Conservation (phyloP, 1,284 basidiomycete species). For the Porogramme epimiltina region DNA sequence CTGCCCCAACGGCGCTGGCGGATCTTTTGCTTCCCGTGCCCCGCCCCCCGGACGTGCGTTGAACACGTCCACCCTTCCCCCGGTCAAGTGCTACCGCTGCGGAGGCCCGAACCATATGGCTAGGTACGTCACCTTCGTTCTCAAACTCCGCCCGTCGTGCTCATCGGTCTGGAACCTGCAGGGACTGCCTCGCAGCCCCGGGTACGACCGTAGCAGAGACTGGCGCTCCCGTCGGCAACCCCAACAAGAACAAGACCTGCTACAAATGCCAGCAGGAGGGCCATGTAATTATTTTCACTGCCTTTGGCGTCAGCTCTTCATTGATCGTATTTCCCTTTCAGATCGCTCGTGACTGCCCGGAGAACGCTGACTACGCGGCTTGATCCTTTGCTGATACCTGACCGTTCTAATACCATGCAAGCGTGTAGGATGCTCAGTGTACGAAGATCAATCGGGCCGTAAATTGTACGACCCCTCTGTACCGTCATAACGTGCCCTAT, state of each 20-base stretch:
- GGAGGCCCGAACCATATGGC: constrained; percentile 84
- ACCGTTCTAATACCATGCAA: constrained; percentile 13
- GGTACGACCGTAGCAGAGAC: constrained; percentile 52
- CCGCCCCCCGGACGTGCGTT: constrained; percentile 72
- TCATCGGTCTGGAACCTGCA: constrained; percentile 28
- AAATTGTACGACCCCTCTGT: constrained; percentile 18
- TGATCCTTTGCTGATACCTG: constrained; percentile 17
- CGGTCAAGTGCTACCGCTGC: constrained; percentile 83
- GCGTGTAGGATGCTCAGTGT: constrained; percentile 17
- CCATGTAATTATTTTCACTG: constrained; percentile 57
- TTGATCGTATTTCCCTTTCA: constrained; percentile 28
- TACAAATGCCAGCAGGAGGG: constrained; percentile 86
- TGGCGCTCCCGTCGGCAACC: constrained; percentile 33
- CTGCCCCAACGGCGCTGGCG: constrained; percentile 59
- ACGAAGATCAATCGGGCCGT: constrained; percentile 17
- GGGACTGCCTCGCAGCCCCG: constrained; percentile 78
- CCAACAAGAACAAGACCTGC: constrained; percentile 75
- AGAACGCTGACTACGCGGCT: constrained; percentile 45
- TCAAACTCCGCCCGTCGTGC: neutral
- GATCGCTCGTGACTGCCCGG: constrained; percentile 81
- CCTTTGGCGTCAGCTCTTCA: neutral
- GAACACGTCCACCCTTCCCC: constrained; percentile 76
- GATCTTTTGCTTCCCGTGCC: constrained; percentile 60
- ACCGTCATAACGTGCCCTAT: constrained; percentile 24
- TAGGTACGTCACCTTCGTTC: constrained; percentile 43